Percentiles rank a stretch among this genome's conserved stretches.
These are phyloP conservation scores for Macrophomina pseudophaseolina DNA, from an alignment of 2,329 filamentous ascomycete genomes.

Conservation along the genomic window DNA sequence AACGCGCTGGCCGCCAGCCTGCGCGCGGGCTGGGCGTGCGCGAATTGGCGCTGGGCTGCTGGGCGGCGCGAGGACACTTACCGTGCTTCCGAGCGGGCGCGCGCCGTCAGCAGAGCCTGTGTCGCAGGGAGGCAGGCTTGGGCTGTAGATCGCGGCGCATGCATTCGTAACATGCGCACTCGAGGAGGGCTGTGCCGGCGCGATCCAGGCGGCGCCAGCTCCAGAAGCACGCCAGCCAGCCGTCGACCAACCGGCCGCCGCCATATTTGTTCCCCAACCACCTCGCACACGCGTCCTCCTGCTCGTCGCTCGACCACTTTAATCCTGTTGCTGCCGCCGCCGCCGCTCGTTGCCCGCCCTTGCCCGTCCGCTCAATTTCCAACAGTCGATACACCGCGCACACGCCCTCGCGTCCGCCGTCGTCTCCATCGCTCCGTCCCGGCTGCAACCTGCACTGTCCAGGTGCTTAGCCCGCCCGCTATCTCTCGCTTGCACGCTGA, in stretches of 20 bases:
- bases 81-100: constrained; percentile 16
- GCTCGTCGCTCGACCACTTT: neutral
- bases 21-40: neutral
- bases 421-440: constrained; percentile 3
- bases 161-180: constrained; percentile 2
- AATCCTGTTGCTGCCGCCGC: neutral
- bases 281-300: constrained; percentile 6
- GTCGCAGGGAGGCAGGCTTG: constrained; percentile 12
- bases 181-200: constrained; percentile 9
- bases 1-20: neutral
- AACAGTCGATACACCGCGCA: neutral
- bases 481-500: constrained; percentile 24
- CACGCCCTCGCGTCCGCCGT: neutral
- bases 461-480: constrained; percentile 18
- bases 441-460: constrained; percentile 18
- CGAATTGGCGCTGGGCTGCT: neutral
- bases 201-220: constrained; percentile 16
- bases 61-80: neutral
- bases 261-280: constrained; percentile 23
- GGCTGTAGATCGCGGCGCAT: constrained; percentile 18
- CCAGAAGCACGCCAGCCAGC: constrained; percentile 15
- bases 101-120: constrained; percentile 16
- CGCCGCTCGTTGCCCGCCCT: constrained; percentile 6
- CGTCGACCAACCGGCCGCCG: constrained; percentile 16
- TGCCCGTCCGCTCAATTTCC: neutral